These are phyloP conservation scores for Cyclotella sp. DNA, from an alignment of 108 stramenopile genomes.

Conservation along the genomic window DNA sequence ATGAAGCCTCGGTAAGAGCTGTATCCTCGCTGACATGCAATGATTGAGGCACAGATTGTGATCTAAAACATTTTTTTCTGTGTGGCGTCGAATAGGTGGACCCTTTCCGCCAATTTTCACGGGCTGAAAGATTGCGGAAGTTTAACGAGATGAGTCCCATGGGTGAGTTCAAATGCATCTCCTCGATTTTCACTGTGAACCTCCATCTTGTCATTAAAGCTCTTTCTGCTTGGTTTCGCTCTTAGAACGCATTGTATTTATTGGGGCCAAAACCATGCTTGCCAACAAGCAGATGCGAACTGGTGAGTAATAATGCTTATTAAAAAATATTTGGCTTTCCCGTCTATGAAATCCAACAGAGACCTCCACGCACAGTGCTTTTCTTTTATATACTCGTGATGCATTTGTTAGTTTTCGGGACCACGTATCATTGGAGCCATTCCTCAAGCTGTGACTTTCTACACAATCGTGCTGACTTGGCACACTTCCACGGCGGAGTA, in stretches of 20 bases:
- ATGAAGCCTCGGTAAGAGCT: slow-evolving; percentile 68
- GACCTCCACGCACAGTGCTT: slow-evolving; percentile 35
- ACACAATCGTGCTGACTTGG: slow-evolving; percentile 36
- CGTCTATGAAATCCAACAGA: neutral
- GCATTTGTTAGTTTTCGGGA: slow-evolving; percentile 87
- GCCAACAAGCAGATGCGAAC: slow-evolving; percentile 90
- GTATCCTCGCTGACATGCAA: too few relatives aligned
- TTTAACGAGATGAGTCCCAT: slow-evolving; percentile 89
- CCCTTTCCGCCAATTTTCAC: slow-evolving; percentile 88
- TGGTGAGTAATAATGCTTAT: neutral
- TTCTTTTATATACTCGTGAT: slow-evolving; percentile 82
- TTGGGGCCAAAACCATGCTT: slow-evolving; percentile 77
- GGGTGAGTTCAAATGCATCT: slow-evolving; percentile 13
- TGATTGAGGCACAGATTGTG: too few relatives aligned
- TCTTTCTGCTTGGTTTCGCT: neutral
- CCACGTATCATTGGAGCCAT: slow-evolving; percentile 90
- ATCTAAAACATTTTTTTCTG: neutral
- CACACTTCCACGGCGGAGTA: slow-evolving; percentile 53
- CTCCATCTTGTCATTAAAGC: neutral
- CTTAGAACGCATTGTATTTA: slow-evolving; percentile 79
- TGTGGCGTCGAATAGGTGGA: slow-evolving; percentile 53
- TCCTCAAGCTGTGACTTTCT: slow-evolving; percentile 36
- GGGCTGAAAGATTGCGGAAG: slow-evolving; percentile 83
- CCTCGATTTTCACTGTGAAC: neutral
- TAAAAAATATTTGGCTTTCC: neutral